A percentile compares a stretch with the other conserved stretches of the same genome.
Evolutionary conservation across 176 grass and related monocot genomes (phyloP).

Genomic region (Oryza officinalis): DNA sequence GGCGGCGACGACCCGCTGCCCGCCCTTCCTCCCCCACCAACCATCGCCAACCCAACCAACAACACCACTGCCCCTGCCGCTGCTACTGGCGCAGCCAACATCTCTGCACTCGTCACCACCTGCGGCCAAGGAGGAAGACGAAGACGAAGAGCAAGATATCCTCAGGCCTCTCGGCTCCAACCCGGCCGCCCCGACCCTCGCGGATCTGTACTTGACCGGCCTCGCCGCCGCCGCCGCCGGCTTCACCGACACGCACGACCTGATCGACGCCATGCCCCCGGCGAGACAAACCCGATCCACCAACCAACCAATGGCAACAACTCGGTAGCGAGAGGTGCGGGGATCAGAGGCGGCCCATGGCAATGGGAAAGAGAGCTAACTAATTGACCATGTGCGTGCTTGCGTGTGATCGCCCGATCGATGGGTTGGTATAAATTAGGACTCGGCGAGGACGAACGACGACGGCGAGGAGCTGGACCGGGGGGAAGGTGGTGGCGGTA

Average conservation of each 20-base stretch:
- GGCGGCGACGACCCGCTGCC: slow-evolving; percentile 39
- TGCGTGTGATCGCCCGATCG: background rate
- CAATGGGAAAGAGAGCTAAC: background rate
- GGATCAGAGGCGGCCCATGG: background rate
- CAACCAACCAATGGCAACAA: background rate
- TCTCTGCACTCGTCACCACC: background rate
- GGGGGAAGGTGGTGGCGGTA: slow-evolving; percentile 28
- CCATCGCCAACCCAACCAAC: slow-evolving; percentile 28
- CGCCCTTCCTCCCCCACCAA: slow-evolving; percentile 19
- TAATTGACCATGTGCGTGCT: background rate
- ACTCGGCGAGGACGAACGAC: slow-evolving; percentile 15
- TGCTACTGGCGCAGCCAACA: slow-evolving; percentile 17
- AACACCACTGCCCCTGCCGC: background rate
- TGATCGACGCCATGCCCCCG: slow-evolving; percentile 37
- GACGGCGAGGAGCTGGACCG: background rate
- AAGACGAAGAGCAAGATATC: background rate
- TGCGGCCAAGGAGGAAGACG: background rate
- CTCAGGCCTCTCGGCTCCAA: slow-evolving; percentile 25
- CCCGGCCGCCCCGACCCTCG: slow-evolving; percentile 33
- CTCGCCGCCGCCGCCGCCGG: slow-evolving; percentile 17
- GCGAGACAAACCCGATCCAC: background rate
- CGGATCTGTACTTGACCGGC: slow-evolving; percentile 45
- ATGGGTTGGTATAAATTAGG: slow-evolving; percentile 44
- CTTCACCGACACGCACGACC: slow-evolving; percentile 40
- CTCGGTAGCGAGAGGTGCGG: slow-evolving; percentile 31